Base-by-base conservation (phyloP, 345 rosid species). In the Eucalyptus marginata region DNA sequence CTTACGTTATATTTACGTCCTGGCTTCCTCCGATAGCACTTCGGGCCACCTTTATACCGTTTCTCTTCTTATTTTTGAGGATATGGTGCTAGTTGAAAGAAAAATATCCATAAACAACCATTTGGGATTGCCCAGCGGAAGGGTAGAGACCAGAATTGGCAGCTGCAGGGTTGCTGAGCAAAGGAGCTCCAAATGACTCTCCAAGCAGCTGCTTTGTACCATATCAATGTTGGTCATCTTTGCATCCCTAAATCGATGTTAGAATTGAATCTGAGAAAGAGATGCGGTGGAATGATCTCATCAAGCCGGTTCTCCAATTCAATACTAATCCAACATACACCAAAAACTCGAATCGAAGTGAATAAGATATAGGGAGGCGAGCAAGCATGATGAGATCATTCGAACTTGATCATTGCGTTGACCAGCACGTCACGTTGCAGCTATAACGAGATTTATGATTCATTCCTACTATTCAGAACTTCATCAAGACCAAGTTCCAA, bases 261-360 rank as follows among this genome's bases (percentile, higher is more conserved):
- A 24, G 24, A 17, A 17, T 33, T 25, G 83, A 40, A 40, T 36
- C 47, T 15, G 84, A 40, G 47, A 76, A 40, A 40, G 84, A 20
- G 47, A 20, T 10, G 47, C 9, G 29, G 12, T 15, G 5, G 5
- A 20, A 71, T 33, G 4, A 40, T 22, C 16, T 76, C 29, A 40
- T 20, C 47, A 40, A 20, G 47, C 15, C 8, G 15, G 84, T 29
- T 76, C 0, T 40, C 5, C 2, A 11, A 20, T 40, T 11, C 84
- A 11, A 40, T 40, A 40, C 47, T 76, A 20, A 40, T 76, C 47
- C 27, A 44, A 6, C 29, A 11, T 36, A 40, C 0, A 1, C 84
- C 29, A 11, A 20, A 1, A 3, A 1, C 27, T 40, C 16, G 8
- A 76, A 20, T 36, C 0, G 1, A 36, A 71, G 14, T 18, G 24